These are phyloP conservation scores for Zoysia matrella DNA, from an alignment of 202 grass and related monocot genomes.

Conservation along the genomic window DNA sequence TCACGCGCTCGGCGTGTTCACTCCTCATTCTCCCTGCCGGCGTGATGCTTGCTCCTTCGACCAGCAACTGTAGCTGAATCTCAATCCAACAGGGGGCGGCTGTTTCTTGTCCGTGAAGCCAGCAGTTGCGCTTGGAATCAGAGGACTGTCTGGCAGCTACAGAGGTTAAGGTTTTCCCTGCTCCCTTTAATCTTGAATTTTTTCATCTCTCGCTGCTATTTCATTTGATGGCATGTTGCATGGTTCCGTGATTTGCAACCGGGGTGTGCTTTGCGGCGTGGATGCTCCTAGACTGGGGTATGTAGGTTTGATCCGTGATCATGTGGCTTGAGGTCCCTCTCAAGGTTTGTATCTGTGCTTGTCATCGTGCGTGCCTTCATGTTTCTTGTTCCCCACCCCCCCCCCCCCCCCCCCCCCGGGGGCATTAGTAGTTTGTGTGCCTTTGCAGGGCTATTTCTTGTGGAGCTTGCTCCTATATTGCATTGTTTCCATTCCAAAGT, in stretches of 20 bases:
- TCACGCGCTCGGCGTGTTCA: slow-evolving; percentile 21
- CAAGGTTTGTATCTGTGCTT: slow-evolving; percentile 13
- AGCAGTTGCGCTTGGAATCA: no score
- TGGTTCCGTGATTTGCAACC: slow-evolving; percentile 1
- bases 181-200: slow-evolving; percentile 40
- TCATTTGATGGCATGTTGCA: slow-evolving; percentile 29
- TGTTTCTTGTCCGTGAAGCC: slow-evolving; percentile 24
- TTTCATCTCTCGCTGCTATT: slow-evolving; percentile 37
- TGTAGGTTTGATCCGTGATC: slow-evolving; percentile 42
- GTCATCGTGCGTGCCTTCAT: not conserved
- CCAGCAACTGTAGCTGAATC: slow-evolving; percentile 12
- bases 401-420: no score
- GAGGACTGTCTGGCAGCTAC: slow-evolving; percentile 36
- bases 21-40: not conserved
- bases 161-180: slow-evolving; percentile 40
- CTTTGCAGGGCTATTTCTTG: not conserved
- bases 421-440: not conserved
- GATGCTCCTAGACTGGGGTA: slow-evolving; percentile 14
- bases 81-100: not conserved
- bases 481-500: slow-evolving; percentile 15
- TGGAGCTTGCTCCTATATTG: not conserved
- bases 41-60: slow-evolving; percentile 7
- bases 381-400: no score
- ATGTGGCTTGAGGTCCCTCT: slow-evolving; percentile 21
- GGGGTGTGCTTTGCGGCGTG: slow-evolving; percentile 8